A percentile compares a stretch with the other conserved stretches of the same genome.
Evolutionary conservation across 148 eudicot genomes (phyloP).

Genomic region (Limonium bicolor): DNA sequence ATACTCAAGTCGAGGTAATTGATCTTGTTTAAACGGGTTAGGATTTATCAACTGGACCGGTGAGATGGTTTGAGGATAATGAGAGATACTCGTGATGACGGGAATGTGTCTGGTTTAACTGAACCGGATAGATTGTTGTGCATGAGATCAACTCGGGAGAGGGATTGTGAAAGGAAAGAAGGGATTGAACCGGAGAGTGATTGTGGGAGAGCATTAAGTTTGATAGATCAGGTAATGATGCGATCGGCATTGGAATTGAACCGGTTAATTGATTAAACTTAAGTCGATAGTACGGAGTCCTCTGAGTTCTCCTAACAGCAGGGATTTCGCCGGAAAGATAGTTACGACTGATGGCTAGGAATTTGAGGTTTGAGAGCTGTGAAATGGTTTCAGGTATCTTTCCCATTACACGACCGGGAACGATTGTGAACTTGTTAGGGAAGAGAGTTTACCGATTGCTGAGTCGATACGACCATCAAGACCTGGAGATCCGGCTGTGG

Average conservation of each 20-base stretch:
- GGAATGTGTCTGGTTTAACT: slow-evolving; percentile 26
- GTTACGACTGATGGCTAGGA: slow-evolving; percentile 53
- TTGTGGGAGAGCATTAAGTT: slow-evolving; percentile 54
- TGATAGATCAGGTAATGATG: slow-evolving; percentile 29
- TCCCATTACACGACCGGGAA: slow-evolving; percentile 64
- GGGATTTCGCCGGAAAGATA: slow-evolving; percentile 60
- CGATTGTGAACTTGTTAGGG: slow-evolving; percentile 46
- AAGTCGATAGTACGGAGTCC: slow-evolving; percentile 47
- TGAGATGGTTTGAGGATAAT: slow-evolving; percentile 41
- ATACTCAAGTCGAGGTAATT: slow-evolving; percentile 51
- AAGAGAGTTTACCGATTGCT: slow-evolving; percentile 51
- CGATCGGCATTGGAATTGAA: slow-evolving; percentile 37
- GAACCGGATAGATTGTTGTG: slow-evolving; percentile 59
- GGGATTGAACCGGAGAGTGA: slow-evolving; percentile 53
- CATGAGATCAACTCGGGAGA: slow-evolving; percentile 65
- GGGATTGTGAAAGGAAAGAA: slow-evolving; percentile 17
- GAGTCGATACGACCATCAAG: slow-evolving; percentile 59
- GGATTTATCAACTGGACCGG: slow-evolving; percentile 41
- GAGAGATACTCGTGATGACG: slow-evolving; percentile 52
- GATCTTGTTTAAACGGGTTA: slow-evolving; percentile 24
- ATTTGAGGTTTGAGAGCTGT: slow-evolving; percentile 32
- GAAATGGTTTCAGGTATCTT: slow-evolving; percentile 35
- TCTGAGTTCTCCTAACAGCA: slow-evolving; percentile 23
- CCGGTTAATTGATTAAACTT: slow-evolving; percentile 73
- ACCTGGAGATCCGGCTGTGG: slow-evolving; percentile 65